Conservation (phyloP, 192 early-diverging fungal species). For the Kappamyces sp. region DNA sequence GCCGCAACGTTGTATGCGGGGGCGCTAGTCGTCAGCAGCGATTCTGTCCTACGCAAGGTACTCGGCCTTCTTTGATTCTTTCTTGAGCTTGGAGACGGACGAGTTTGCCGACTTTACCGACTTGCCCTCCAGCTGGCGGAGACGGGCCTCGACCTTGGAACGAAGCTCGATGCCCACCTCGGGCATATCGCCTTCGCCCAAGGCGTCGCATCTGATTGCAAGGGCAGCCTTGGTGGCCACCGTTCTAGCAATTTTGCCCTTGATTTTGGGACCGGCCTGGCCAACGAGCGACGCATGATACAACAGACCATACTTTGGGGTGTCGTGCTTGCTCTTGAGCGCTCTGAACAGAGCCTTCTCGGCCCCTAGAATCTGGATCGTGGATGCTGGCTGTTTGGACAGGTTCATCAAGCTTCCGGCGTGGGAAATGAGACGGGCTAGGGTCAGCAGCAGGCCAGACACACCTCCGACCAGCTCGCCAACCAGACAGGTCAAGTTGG, state of each 20-base stretch:
- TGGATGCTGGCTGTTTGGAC: conserved; percentile 94
- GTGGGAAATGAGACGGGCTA: conserved; percentile 95
- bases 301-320: conserved; percentile 96
- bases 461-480: conserved; percentile 93
- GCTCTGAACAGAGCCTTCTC: conserved; percentile 99
- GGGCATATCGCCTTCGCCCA: conserved; percentile 57
- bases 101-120: conserved; percentile 48
- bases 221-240: conserved; percentile 89
- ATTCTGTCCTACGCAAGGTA: conserved; percentile 31
- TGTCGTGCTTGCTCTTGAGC: conserved; percentile 92
- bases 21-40: conserved; percentile 9
- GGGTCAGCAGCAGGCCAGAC: too few species aligned
- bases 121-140: conserved; percentile 84
- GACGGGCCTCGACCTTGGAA: conserved; percentile 78
- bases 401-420: conserved; percentile 96
- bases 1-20: conserved; percentile 40
- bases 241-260: conserved; percentile 96
- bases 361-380: conserved; percentile 95
- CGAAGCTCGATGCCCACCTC: conserved; percentile 83
- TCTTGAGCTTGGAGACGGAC: conserved; percentile 64
- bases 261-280: conserved; percentile 87
- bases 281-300: conserved; percentile 96
- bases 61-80: conserved; percentile 61
- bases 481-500: conserved; percentile 74
- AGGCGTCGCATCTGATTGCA: conserved; percentile 84